Evolutionary conservation across 768 basidiomycete genomes (phyloP).

Genomic region (Tubosaeta brunneosetosa): DNA sequence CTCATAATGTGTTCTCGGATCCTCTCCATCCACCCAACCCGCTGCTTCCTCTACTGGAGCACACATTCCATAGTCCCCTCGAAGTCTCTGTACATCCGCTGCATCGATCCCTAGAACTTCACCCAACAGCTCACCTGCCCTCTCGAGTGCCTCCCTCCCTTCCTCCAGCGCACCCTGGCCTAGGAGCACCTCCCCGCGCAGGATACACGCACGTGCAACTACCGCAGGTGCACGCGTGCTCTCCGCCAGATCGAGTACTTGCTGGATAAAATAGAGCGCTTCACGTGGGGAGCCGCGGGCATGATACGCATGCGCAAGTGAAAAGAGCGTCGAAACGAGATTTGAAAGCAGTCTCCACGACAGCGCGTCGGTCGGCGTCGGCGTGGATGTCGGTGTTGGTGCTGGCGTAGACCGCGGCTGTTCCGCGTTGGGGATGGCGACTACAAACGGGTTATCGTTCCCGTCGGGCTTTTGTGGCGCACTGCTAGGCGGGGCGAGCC

Average conservation of each 20-base stretch:
- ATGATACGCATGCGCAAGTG: conserved; percentile 60
- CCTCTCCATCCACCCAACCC: conserved; percentile 13
- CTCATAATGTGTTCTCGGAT: conserved; percentile 51
- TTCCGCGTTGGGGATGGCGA: conserved; percentile 16
- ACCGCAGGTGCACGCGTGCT: conserved; percentile 64
- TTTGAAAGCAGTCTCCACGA: conserved; percentile 78
- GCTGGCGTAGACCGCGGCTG: conserved; percentile 11
- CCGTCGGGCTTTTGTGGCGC: conserved; percentile 27
- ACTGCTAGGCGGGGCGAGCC: conserved; percentile 43
- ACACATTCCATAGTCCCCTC: conserved; percentile 44
- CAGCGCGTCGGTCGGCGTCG: conserved; percentile 43
- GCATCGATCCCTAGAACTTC: conserved; percentile 51
- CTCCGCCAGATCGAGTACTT: conserved; percentile 69
- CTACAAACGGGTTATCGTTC: conserved; percentile 54
- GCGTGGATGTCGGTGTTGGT: not conserved
- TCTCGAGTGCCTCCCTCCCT: conserved; percentile 49
- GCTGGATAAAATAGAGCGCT: conserved; percentile 77
- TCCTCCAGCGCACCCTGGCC: conserved; percentile 56
- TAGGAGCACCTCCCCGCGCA: conserved; percentile 66
- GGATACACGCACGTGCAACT: conserved; percentile 58
- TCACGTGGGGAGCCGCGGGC: conserved; percentile 78
- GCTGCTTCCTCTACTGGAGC: conserved; percentile 14
- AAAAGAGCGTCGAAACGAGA: conserved; percentile 61
- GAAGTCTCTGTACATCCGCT: conserved; percentile 53
- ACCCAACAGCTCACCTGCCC: conserved; percentile 44